A percentile compares a stretch with the other conserved stretches of the same genome.
Evolutionary conservation across 1,284 basidiomycete genomes (phyloP).

Genomic region (Trichosporon asahii): DNA sequence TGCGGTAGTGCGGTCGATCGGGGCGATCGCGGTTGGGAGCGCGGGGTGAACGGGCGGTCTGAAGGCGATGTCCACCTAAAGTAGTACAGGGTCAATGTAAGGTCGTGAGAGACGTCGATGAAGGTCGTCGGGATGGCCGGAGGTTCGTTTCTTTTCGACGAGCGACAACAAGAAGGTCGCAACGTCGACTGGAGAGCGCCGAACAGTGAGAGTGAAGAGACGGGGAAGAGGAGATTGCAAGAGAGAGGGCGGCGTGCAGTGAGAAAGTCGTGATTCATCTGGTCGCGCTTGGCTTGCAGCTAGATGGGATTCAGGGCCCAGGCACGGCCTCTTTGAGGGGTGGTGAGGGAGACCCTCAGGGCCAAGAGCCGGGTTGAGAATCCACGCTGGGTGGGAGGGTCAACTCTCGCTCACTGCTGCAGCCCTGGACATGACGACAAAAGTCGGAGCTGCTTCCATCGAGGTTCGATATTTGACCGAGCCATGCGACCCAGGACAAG

Average conservation of each 20-base stretch:
- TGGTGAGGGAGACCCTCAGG: neutral
- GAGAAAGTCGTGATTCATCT: constrained; percentile 2
- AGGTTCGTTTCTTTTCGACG: neutral
- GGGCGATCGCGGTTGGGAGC: neutral
- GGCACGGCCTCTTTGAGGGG: neutral
- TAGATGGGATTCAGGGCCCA: neutral
- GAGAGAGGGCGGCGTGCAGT: neutral
- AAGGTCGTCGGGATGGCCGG: neutral
- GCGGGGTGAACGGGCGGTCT: neutral
- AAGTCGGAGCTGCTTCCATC: constrained; percentile 2
- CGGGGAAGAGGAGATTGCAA: neutral
- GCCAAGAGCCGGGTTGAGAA: neutral
- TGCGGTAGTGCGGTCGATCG: neutral
- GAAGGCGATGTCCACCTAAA: neutral
- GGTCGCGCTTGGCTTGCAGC: neutral
- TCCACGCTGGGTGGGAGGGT: neutral
- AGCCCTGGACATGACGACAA: neutral
- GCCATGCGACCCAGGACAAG: neutral
- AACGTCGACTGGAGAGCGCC: neutral
- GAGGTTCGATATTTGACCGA: constrained; percentile 3
- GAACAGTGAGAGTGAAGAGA: neutral
- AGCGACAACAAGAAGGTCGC: neutral
- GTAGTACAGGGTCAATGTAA: neutral
- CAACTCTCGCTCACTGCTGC: neutral
- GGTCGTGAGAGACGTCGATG: neutral